Percentiles rank a stretch among this genome's conserved stretches.
Conservation (phyloP, 2,329 filamentous ascomycete species). For the Botrytis byssoidea region DNA sequence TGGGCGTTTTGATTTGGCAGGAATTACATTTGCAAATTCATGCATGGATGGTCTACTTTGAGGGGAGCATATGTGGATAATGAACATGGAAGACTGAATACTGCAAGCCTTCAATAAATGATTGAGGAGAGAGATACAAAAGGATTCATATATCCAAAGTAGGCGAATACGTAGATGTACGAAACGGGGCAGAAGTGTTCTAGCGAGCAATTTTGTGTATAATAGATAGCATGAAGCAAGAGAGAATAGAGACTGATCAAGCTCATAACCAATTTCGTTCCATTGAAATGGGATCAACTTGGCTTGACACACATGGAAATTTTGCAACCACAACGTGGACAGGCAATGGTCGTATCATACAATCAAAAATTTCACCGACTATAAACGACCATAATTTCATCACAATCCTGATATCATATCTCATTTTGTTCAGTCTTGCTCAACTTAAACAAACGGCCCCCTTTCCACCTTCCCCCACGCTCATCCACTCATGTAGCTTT, state of each 20-base stretch:
- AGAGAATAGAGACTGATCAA: neutral
- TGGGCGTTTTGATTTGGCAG: conserved; percentile 13
- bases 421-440: neutral
- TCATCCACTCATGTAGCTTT: neutral
- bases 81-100: conserved; percentile 5
- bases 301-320: neutral
- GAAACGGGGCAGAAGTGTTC: neutral
- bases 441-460: neutral
- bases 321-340: neutral
- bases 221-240: conserved; percentile 9
- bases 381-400: conserved; percentile 4
- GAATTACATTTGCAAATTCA: conserved; percentile 5
- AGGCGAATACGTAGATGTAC: neutral
- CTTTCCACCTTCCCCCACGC: neutral
- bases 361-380: neutral
- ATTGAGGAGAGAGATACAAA: neutral
- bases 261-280: neutral
- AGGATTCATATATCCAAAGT: neutral
- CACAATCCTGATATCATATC: neutral
- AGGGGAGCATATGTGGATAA: conserved; percentile 12
- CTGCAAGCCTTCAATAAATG: neutral
- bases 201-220: neutral
- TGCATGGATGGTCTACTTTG: conserved; percentile 11
- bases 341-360: neutral
- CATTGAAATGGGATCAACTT: neutral